phyloP scores from a whole-genome alignment of 148 eudicot genomes.

The Fagopyrum tataricum region DNA sequence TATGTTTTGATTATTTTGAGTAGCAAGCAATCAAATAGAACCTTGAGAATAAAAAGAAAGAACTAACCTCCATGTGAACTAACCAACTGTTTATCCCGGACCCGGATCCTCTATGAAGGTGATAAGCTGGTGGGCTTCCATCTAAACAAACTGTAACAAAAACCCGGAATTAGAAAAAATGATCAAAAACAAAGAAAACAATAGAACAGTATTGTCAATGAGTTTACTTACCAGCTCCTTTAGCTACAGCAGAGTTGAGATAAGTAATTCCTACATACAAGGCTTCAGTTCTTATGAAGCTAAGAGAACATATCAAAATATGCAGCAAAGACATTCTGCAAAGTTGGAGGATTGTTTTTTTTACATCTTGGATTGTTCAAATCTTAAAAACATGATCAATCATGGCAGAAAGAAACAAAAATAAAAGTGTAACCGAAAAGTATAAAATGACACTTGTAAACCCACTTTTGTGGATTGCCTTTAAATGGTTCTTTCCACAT shows the following conservation, averaged over 20 bases:
- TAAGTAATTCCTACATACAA: conserved; percentile 13
- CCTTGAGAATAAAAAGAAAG: background rate
- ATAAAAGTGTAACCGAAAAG: background rate
- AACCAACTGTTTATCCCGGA: conserved; percentile 22
- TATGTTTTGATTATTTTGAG: background rate
- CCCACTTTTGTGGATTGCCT: background rate
- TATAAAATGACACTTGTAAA: background rate
- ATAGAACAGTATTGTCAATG: background rate
- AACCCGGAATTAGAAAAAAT: background rate
- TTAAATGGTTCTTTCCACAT: background rate
- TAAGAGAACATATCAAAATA: conserved; percentile 2
- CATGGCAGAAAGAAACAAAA: background rate
- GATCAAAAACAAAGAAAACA: background rate
- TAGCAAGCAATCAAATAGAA: background rate
- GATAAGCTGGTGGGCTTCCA: conserved; percentile 28
- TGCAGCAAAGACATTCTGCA: conserved; percentile 2
- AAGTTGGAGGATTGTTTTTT: background rate
- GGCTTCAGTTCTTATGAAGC: background rate
- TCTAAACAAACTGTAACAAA: conserved; percentile 26
- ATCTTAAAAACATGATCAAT: background rate
- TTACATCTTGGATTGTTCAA: background rate
- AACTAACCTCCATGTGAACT: conserved; percentile 23
- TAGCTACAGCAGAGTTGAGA: conserved; percentile 18
- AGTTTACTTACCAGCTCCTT: conserved; percentile 23
- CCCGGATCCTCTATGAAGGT: conserved; percentile 20